Conservation (phyloP, 495 filamentous ascomycete species). For the Amphirosellinia nigrospora region DNA sequence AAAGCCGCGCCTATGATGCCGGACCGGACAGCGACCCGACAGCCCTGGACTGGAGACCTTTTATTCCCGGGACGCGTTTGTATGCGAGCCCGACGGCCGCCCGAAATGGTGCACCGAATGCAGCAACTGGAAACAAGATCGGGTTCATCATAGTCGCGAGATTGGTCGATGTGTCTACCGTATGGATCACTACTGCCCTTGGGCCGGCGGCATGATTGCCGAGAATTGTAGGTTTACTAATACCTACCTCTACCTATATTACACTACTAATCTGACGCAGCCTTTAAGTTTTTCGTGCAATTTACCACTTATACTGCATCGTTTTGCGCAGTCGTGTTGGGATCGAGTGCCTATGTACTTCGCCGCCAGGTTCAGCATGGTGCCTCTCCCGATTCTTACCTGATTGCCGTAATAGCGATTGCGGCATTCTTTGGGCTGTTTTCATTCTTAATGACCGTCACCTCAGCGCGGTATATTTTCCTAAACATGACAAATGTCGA, state of each 20-base stretch:
- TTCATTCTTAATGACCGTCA: conserved; percentile 72
- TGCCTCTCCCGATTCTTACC: conserved; percentile 41
- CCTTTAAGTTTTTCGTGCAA: conserved; percentile 89
- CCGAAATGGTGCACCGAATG: conserved; percentile 84
- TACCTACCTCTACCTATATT: background rate
- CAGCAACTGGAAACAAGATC: conserved; percentile 81
- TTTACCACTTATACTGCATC: conserved; percentile 74
- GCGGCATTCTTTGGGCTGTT: conserved; percentile 77
- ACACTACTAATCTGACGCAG: conserved; percentile 39
- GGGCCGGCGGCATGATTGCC: conserved; percentile 88
- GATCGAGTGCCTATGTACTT: conserved; percentile 47
- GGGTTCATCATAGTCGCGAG: conserved; percentile 84
- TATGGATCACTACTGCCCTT: conserved; percentile 96
- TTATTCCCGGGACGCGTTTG: conserved; percentile 79
- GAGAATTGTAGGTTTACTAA: conserved; percentile 62
- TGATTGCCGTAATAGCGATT: conserved; percentile 46
- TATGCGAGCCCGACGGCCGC: conserved; percentile 78
- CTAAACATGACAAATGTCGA: conserved; percentile 84
- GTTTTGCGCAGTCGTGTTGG: conserved; percentile 69
- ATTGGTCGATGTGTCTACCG: conserved; percentile 79
- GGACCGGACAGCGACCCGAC: conserved; percentile 46
- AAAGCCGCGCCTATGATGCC: conserved; percentile 44
- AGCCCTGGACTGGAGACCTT: conserved; percentile 63
- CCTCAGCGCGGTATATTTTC: conserved; percentile 69
- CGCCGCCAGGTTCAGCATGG: conserved; percentile 32